Evolutionary conservation across 2,329 filamentous ascomycete genomes (phyloP), one percentile per base, ranked within the genome.

Genomic region (Paecilomyces variotii): DNA sequence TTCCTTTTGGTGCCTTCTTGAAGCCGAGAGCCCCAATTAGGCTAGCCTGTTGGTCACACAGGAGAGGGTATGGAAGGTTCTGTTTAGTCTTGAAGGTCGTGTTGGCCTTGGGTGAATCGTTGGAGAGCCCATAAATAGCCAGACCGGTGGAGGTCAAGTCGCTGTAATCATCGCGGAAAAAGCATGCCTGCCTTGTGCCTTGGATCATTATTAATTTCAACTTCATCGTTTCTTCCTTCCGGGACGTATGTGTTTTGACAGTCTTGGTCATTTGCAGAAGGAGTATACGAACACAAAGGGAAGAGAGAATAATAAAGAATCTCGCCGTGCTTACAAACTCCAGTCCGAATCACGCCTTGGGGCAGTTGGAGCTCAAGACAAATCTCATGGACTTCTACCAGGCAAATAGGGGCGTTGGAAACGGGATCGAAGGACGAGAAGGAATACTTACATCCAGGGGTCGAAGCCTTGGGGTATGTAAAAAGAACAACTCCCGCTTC

Each of bases 391-490:
- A 9, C 39, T 45, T 45, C 39, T 45, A 45, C n/a, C 39, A 45
- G 39, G 39, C 14, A n/a, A 35, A 28, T 24, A 56, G 12, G 12
- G 14, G 24, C 30, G 27, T 19, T 52, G 39, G 32, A 45, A 53
- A 34, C 28, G 35, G 54, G 14, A 2, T 51, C n/a, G 35, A 24
- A 53, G 49, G 53, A 35, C 56, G 34, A 56, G 32, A 58, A 72
- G 26, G 28, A 24, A 25, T 60, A 74, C 90, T 84, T 85, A 96
- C 93, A 97, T 62, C 93, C 93, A 39, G 91, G 90, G 25, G 94
- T 99, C 28, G 89, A 94, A 11, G 94, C 94, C 78, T 89, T 95
- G 60, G 94, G 94, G 72, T 97, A 97, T 32, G 92, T 97, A 75
- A 99, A 97, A 30, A 97, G 79, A 34, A 96, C 90, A 51, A 97